Conservation (phyloP, 2,329 filamentous ascomycete species). For the Myriosclerotinia scirpicola region DNA sequence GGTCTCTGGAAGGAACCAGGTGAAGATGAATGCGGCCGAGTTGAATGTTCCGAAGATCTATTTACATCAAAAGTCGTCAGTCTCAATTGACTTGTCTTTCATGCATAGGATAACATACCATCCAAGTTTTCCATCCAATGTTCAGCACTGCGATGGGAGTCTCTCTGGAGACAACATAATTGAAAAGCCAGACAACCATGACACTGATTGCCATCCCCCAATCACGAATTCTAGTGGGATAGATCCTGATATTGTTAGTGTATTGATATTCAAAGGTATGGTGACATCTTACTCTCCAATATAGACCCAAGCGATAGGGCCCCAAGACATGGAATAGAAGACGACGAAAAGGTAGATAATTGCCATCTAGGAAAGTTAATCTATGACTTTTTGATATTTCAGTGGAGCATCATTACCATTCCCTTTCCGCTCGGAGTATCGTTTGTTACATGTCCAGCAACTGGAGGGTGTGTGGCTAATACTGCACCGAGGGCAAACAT, state of each 20-base stretch:
- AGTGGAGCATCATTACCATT: not conserved
- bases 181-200: constrained; percentile 52
- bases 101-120: constrained; percentile 17
- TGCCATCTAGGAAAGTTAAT: constrained; percentile 14
- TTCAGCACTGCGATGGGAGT: constrained; percentile 52
- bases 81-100: no score
- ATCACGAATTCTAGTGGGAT: constrained; percentile 43
- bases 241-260: constrained; percentile 5
- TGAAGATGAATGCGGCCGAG: constrained; percentile 42
- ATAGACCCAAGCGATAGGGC: constrained; percentile 18
- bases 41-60: constrained; percentile 28
- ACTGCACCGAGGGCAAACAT: constrained; percentile 19
- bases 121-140: constrained; percentile 44
- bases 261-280: not conserved
- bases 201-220: constrained; percentile 50
- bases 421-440: constrained; percentile 19
- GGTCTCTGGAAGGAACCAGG: constrained; percentile 40
- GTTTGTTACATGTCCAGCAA: not conserved
- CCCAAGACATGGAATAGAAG: constrained; percentile 20
- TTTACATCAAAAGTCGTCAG: no score
- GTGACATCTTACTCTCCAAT: constrained; percentile 15
- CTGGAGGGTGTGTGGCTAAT: constrained; percentile 17
- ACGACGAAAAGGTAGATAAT: constrained; percentile 21
- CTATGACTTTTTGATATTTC: not conserved
- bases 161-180: constrained; percentile 51